Base-by-base conservation (phyloP, 169 alveolate species). In the Plasmodium falciparum region DNA sequence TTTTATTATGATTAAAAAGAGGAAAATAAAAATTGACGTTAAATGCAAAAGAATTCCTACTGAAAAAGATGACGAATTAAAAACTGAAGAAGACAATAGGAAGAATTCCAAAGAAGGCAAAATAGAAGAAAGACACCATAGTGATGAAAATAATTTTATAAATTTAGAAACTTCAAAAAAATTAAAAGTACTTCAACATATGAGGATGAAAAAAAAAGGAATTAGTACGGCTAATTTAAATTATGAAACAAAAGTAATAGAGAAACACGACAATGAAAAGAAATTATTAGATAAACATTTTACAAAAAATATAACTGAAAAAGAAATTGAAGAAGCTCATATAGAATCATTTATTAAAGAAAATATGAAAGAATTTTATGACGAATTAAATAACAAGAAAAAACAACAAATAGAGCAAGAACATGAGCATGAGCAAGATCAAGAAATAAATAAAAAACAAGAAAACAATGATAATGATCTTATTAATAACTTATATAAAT, bases 271-370 rank as follows among this genome's bases (percentile, higher is more conserved):
- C 66, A 80, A 56, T 17, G 80, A 56, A 33, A 69, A 80, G 11
- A 80, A 80, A 62, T 39, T 67, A 45, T 59, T 67, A 56, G 90
- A 80, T 62, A 80, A 80, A 56, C 78, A 80, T 26, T 80, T 80
- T 70, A 80, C 90, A 17, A 80, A 80, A 67, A 80, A 80, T 56
- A 20, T 80, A 20, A 80, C 90, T 3, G 90, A 80, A 58, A 80
- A 80, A 47, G 90, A 80, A 67, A 80, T 80, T 24, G 90, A 80
- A 56, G 83, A 80, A 58, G 90, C 80, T 29, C 83, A 80, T 47
- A 67, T 80, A 80, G 83, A 80, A 66, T 9, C 66, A 45, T 80
- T 80, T 67, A 80, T 80, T 17, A 54, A 33, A 67, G 67, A 80
- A 43, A 80, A 80, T 80, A 80, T 80, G 90, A 70, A 66, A 13